Evolutionary conservation across 1,284 basidiomycete species (phyloP).

Genomic region (Ustilago xerochloae): DNA sequence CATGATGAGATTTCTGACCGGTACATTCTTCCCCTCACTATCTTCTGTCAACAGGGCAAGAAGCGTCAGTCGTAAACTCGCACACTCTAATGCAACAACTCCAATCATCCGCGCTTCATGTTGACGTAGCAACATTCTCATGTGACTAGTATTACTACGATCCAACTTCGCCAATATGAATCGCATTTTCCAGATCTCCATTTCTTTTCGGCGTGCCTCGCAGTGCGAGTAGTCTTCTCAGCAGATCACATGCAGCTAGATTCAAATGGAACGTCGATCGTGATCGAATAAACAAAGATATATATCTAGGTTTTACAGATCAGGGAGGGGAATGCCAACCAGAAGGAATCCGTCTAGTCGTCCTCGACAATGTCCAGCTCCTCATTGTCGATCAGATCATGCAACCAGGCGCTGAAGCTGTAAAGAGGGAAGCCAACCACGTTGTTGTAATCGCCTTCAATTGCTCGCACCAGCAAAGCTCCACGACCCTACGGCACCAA

Average conservation of each 20-base stretch:
- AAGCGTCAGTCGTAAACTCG: constrained; percentile 33
- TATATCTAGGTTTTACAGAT: background rate
- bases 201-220: no score
- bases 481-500: constrained; percentile 74
- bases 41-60: constrained; percentile 31
- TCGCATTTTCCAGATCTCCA: background rate
- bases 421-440: constrained; percentile 84
- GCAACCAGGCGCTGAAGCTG: constrained; percentile 49
- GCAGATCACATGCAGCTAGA: no score
- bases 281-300: background rate
- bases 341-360: constrained; percentile 5
- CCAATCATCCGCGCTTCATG: background rate
- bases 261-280: background rate
- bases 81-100: background rate
- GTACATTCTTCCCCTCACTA: background rate
- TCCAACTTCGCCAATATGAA: constrained; percentile 8
- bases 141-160: constrained; percentile 3
- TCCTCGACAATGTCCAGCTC: constrained; percentile 60
- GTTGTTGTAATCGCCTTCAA: constrained; percentile 93
- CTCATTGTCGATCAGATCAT: constrained; percentile 61
- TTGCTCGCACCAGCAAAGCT: constrained; percentile 80
- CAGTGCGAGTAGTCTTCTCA: no score
- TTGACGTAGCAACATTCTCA: background rate
- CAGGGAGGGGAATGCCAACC: background rate
- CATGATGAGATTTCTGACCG: constrained; percentile 6